phyloP scores from a whole-genome alignment of 2,329 filamentous ascomycete genomes.

The Scopulariopsis brevicaulis region DNA sequence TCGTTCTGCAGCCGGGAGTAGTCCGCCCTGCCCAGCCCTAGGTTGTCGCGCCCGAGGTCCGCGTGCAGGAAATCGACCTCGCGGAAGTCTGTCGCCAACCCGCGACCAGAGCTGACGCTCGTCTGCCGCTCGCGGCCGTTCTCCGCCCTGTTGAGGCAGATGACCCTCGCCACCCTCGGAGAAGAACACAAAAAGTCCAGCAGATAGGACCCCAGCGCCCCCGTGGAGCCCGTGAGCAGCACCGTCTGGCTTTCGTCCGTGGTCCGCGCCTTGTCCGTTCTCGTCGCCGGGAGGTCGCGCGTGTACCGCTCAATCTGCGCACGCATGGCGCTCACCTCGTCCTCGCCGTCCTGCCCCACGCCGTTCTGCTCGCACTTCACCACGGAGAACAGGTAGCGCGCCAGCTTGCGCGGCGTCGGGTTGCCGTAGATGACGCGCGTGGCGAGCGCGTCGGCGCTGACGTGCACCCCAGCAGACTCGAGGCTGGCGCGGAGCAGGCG shows the following conservation, averaged over 20 bases:
- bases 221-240: slow-evolving; percentile 78
- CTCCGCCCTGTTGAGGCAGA: slow-evolving; percentile 17
- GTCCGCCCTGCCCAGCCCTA: slow-evolving; percentile 27
- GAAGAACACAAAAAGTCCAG: slow-evolving; percentile 20
- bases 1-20: slow-evolving; percentile 23
- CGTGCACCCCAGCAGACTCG: slow-evolving; percentile 8
- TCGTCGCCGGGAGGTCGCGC: slow-evolving; percentile 11
- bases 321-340: too few species aligned
- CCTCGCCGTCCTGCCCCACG: too few species aligned
- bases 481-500: slow-evolving; percentile 10
- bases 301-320: slow-evolving; percentile 11
- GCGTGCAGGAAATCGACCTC: slow-evolving; percentile 35
- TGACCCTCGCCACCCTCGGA: slow-evolving; percentile 10
- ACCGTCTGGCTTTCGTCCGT: slow-evolving; percentile 37
- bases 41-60: slow-evolving; percentile 27
- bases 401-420: too few species aligned
- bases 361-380: too few species aligned
- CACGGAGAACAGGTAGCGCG: too few species aligned
- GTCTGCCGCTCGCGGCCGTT: slow-evolving; percentile 28
- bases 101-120: slow-evolving; percentile 22
- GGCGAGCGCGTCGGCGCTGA: background rate
- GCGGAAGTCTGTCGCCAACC: slow-evolving; percentile 18
- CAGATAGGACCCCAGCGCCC: slow-evolving; percentile 75
- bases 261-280: slow-evolving; percentile 11
- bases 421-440: too few species aligned